A percentile compares a stretch with the other conserved stretches of the same genome.
Conservation (phyloP, 73 alveolate genomes). For the Tetrahymena borealis region DNA sequence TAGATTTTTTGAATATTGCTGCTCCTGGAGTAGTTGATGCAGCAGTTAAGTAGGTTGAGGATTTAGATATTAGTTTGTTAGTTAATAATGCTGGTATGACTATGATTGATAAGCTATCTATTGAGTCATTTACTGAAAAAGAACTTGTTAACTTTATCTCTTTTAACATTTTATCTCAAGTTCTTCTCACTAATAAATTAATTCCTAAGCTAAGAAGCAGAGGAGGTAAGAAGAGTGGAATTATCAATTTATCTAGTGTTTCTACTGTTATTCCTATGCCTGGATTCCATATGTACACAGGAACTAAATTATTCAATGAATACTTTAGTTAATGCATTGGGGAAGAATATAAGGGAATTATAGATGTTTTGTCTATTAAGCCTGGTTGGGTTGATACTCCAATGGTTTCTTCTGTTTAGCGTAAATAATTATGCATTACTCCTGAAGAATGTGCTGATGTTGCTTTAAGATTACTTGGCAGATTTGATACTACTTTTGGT, state of each 20-base stretch:
- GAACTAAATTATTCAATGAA: background rate
- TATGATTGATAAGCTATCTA: background rate
- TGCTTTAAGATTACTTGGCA: background rate
- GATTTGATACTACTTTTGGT: background rate
- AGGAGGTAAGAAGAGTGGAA: background rate
- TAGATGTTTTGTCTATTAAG: background rate
- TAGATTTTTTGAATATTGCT: conserved; percentile 9
- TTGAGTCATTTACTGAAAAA: background rate
- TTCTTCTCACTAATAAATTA: background rate
- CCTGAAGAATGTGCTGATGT: conserved; percentile 1
- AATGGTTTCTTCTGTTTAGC: background rate
- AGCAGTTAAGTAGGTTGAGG: conserved; percentile 19
- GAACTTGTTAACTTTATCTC: background rate
- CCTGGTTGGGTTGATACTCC: conserved; percentile 14
- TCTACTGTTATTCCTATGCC: background rate
- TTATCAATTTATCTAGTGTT: conserved; percentile 1
- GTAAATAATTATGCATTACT: background rate
- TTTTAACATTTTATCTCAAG: background rate
- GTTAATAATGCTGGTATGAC: conserved; percentile 69
- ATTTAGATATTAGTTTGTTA: conserved; percentile 60
- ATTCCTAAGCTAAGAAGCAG: background rate
- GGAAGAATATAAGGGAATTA: background rate
- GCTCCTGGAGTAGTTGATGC: conserved; percentile 8
- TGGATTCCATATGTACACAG: conserved; percentile 1
- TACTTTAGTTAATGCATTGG: background rate